Evolutionary conservation across 2,329 filamentous ascomycete species (phyloP), one percentile per base, ranked within the genome.

Genomic region (Trichoderma simmonsii): DNA sequence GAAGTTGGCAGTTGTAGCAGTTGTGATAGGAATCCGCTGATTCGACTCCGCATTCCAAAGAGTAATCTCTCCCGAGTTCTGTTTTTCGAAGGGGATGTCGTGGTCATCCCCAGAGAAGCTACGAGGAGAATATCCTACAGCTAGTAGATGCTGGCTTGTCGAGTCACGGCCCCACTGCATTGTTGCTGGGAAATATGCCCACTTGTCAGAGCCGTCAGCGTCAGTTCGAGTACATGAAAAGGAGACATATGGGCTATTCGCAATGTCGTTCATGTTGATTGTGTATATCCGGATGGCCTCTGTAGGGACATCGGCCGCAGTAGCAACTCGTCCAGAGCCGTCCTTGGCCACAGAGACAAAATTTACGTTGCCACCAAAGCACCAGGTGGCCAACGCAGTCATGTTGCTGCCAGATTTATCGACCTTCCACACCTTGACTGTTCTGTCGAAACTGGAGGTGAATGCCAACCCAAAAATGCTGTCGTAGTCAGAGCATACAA

Each of bases 41-140:
- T 82, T 81, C 2, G 80, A 81, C 0, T 78, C 70, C 0, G 86
- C 85, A 76, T 91, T 83, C 88, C 88, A 91, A 1, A 91, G 78
- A 54, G 86, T 86, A 3, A 91, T 84, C 75, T 91, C 88, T 11
- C 89, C 89, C 0, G 88, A 85, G 64, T 88, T 84, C n/a, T 76
- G 77, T 75, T 87, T 86, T 26, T 89, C 86, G 51, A 86, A 85
- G 0, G 89, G 89, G 26, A 91, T 90, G 43, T 88, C 86, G 2
- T 80, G 78, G 32, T 91, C 89, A 24, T 90, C 85, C 0, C 81
- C 81, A 0, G 79, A 84, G 2, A 85, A 78, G 72, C 86, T 86
- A 18, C 89, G 83, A 2, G 89, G 89, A 6, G 89, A 91, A 77
- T 90, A 91, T 9, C 89, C 89, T 1, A 91, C 87, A 0, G 90